These are phyloP conservation scores for Brassica napus DNA, from an alignment of 345 rosid species.

Conservation along the genomic window DNA sequence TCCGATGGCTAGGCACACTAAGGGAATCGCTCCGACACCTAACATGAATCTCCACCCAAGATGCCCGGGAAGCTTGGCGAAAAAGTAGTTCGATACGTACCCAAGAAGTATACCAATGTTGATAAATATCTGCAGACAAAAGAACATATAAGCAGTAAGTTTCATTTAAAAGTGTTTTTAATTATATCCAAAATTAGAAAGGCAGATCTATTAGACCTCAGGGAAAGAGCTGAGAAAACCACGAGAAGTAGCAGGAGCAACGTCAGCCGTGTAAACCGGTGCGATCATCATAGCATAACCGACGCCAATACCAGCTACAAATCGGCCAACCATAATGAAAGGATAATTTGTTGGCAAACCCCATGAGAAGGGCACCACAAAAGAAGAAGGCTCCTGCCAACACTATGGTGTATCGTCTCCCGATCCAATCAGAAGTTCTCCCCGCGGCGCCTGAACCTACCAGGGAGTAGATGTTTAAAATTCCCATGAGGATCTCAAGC, in stretches of 20 bases:
- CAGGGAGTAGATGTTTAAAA: constrained; percentile 56
- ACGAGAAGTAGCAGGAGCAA: constrained; percentile 59
- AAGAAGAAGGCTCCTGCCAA: constrained; percentile 65
- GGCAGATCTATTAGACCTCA: constrained; percentile 32
- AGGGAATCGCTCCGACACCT: constrained; percentile 63
- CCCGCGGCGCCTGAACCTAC: constrained; percentile 63
- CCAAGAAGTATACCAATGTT: constrained; percentile 66
- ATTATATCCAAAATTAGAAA: neutral
- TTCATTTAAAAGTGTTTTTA: neutral
- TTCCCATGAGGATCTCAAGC: constrained; percentile 67
- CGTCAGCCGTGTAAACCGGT: constrained; percentile 40
- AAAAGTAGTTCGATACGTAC: constrained; percentile 55
- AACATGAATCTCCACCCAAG: constrained; percentile 69
- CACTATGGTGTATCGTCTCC: constrained; percentile 66
- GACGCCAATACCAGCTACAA: constrained; percentile 72
- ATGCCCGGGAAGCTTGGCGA: constrained; percentile 53
- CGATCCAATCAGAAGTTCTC: constrained; percentile 63
- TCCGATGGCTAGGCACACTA: constrained; percentile 47
- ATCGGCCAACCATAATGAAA: constrained; percentile 59
- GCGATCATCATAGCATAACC: constrained; percentile 60
- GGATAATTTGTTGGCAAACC: constrained; percentile 56
- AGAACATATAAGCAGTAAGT: neutral
- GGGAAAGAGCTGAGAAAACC: constrained; percentile 72
- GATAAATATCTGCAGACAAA: constrained; percentile 47
- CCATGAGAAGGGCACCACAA: constrained; percentile 44